Evolutionary conservation across 441 rosid genomes (phyloP), one percentile per base, ranked within the genome.

Genomic region (Adansonia grandidieri): DNA sequence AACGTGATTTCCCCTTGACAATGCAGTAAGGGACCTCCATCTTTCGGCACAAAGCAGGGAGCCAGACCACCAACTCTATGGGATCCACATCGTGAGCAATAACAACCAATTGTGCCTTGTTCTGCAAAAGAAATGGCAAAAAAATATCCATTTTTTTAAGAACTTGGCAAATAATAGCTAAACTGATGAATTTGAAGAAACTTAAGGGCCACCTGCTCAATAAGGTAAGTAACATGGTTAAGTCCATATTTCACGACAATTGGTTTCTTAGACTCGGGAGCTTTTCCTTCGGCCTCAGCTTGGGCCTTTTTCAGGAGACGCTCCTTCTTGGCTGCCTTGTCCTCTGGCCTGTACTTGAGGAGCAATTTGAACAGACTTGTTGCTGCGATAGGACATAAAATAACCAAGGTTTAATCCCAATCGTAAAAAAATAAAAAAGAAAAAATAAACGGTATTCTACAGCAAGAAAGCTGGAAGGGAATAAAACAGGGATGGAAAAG

Each of bases 1-100:
- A 82, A 4, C 99, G 90, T 14, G 99, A 85, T 81, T 93, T 96
- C 7, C 99, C 97, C 84, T 96, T 96, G 51, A 63, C 68, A 32
- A 63, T 63, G 68, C 68, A 63, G 45, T 63, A 63, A 14, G 68
- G 68, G 20, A 63, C 20, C 47, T 63, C 68, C 68, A 63, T 63
- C 68, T 63, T 63, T 63, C 68, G 13, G 20, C 68, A 63, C 68
- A 63, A 63, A 63, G 68, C 68, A 63, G 68, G 68, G 15, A 63
- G 68, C 68, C 68, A 63, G 47, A 63, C 68, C 6, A 32, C 68
- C 44, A 63, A 37, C 68, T 63, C 68, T 32, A 63, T 63, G 68
- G 68, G 68, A 32, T 63, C 68, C 68, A 63, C 68, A 37, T 63
- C 68, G 8, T 63, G 68, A 6, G 68, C 68, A 0, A 62, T 62